Evolutionary conservation across 148 eudicot species (phyloP), one percentile per base, ranked within the genome.

Genomic region (Rhododendron molle): DNA sequence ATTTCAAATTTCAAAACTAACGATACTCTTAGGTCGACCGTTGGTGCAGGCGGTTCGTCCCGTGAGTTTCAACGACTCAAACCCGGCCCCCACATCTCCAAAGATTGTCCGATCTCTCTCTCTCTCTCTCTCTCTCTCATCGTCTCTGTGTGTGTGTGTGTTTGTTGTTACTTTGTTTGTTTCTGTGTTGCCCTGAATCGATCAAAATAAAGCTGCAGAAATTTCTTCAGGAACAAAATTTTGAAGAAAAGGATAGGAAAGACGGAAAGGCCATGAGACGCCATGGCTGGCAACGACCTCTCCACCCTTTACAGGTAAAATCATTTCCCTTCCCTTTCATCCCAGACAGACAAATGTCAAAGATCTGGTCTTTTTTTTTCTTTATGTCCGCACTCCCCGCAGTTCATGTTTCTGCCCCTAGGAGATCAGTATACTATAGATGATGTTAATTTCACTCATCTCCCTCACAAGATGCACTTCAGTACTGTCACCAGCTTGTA

Each of bases 221-320:
- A 21, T 82, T 82, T 82, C 76, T 36, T 15, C 52, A 46, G 65
- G n/a, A 81, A 81, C 58, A 26, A 13, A 40, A 52, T 4, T 34
- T 23, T 23, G 54, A 23, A 34, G 13, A n/a, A 20, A 21, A 47
- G 52, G n/a, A 32, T 9, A 21, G 49, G 32, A 78, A 30, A 49
- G 34, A 15, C 14, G 28, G n/a, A 47, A 47, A 12, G 71, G 83
- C 46, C 34, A 87, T 84, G 88, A 92, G 98, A 84, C 93, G 96
- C 87, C 96, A 96, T 92, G 98, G 98, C 54, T 96, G 98, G 98
- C 96, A 96, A 86, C 96, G 89, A 50, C 98, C 98, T 81, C 95
- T 96, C 76, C 98, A 96, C 81, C 96, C 96, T 87, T 89, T 96
- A 81, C 98, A 96, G 98, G 98, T 96, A 58, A 18, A 28, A 5